Base-by-base conservation (phyloP, 108 stramenopile species). In the Seminavis robusta region DNA sequence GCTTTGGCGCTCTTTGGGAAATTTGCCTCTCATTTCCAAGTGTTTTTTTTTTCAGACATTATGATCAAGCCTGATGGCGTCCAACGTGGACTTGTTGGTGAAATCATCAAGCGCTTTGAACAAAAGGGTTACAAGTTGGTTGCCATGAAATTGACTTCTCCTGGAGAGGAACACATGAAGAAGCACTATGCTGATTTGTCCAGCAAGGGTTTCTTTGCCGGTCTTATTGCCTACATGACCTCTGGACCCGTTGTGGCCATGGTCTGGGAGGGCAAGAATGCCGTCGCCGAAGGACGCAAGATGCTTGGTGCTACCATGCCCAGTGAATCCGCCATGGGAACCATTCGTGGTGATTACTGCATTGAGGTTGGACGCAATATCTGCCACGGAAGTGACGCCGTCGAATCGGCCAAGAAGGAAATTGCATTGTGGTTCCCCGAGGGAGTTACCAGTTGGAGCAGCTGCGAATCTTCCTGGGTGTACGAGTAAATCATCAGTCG, bases 241-340 rank as follows among this genome's bases (percentile, higher is more conserved):
- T 83, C 79, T 47, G 98, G 98, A 41, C 98, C 98, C 15, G 96
- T 98, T 30, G 79, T 75, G 30, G 81, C 85, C 56, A 96, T 96
- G 95, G 92, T 93, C 19, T 95, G 94, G 94, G 84, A 86, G 58
- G 94, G 92, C 43, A 82, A 76, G 51, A 74, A 77, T 38, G 90
- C 65, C 41, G 86, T 89, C 13, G 38, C 59, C 50, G 79, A 84
- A 49, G 90, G 90, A 65, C 83, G 98, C 47, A 94, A 89, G 79
- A 97, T 99, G 97, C 74, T 99, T 25, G 98, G 98, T 56, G 95
- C 90, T 31, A 99, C 98, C 73, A 95, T 95, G 91, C 98, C 98
- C 20, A 63, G 69, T 13, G 95, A 96, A 52, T 85, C 82, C 59
- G 92, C 89, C 10, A 86, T 90, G 56, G 98, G 98, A 49, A 97